These are phyloP conservation scores for Phyllostachys edulis DNA, from an alignment of 176 grass and related monocot genomes.

Conservation along the genomic window DNA sequence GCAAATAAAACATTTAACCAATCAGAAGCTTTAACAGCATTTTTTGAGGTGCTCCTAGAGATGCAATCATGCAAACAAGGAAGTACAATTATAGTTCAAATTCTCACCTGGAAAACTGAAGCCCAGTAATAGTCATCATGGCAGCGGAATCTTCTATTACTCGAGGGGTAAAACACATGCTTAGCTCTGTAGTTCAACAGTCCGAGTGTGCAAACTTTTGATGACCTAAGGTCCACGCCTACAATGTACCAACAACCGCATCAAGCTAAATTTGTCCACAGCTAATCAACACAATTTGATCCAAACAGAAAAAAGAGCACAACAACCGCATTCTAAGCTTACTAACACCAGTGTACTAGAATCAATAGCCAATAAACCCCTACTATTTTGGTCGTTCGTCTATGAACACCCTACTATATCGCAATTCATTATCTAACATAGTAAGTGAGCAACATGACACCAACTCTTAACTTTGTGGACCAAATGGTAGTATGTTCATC, in stretches of 20 bases:
- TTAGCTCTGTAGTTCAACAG: conserved; percentile 91
- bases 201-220: conserved; percentile 84
- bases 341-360: neutral
- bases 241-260: conserved; percentile 26
- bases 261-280: conserved; percentile 17
- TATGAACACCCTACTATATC: neutral
- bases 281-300: neutral
- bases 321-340: conserved; percentile 11
- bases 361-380: conserved; percentile 1
- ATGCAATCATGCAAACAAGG: conserved; percentile 2
- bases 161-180: conserved; percentile 76
- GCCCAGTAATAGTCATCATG: conserved; percentile 98
- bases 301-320: conserved; percentile 8
- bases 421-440: neutral
- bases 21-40: neutral
- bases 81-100: neutral
- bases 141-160: conserved; percentile 71
- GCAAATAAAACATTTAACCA: neutral
- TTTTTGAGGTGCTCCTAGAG: neutral
- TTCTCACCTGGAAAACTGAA: conserved; percentile 84
- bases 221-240: conserved; percentile 85
- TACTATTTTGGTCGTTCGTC: neutral
- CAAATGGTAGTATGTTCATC: neutral
- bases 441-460: neutral
- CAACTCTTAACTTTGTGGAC: neutral